Evolutionary conservation across 495 filamentous ascomycete genomes (phyloP).

Genomic region (Podospora pseudopauciseta): DNA sequence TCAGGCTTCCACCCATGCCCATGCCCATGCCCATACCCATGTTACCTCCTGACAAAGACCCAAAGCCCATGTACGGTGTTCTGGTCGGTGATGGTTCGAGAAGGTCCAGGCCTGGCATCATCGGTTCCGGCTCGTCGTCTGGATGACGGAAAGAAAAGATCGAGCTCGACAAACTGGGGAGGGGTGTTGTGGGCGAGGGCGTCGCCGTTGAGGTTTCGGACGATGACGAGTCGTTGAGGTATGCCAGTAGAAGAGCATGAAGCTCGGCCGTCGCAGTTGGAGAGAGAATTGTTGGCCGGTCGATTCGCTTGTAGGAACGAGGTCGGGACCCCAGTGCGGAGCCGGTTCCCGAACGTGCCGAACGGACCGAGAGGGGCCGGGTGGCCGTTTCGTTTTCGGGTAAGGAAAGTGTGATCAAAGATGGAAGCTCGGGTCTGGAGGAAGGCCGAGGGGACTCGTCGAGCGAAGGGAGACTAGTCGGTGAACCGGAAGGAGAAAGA

Average conservation of each 20-base stretch:
- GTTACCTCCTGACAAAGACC: not conserved
- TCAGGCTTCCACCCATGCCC: conserved; percentile 7
- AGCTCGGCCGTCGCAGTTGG: conserved; percentile 35
- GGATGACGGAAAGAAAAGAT: conserved; percentile 18
- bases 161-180: conserved; percentile 22
- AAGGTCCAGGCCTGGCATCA: conserved; percentile 30
- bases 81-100: conserved; percentile 35
- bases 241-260: conserved; percentile 31
- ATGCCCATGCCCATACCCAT: conserved; percentile 5
- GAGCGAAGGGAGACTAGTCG: not conserved
- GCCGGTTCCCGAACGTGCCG: conserved; percentile 19
- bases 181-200: conserved; percentile 30
- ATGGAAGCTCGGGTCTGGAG: conserved; percentile 10
- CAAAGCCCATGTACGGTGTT: conserved; percentile 17
- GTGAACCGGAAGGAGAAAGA: conserved; percentile 2
- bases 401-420: not conserved
- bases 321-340: conserved; percentile 12
- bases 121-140: conserved; percentile 20
- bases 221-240: conserved; percentile 23
- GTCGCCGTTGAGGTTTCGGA: conserved; percentile 27
- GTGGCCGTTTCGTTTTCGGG: conserved; percentile 14
- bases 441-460: not conserved
- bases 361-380: conserved; percentile 19
- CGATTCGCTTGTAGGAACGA: conserved; percentile 37
- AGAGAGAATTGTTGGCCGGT: conserved; percentile 33